Percentiles rank a stretch among this genome's conserved stretches.
phyloP scores from a whole-genome alignment of 495 filamentous ascomycete species.

The Daldinia vernicosa region DNA sequence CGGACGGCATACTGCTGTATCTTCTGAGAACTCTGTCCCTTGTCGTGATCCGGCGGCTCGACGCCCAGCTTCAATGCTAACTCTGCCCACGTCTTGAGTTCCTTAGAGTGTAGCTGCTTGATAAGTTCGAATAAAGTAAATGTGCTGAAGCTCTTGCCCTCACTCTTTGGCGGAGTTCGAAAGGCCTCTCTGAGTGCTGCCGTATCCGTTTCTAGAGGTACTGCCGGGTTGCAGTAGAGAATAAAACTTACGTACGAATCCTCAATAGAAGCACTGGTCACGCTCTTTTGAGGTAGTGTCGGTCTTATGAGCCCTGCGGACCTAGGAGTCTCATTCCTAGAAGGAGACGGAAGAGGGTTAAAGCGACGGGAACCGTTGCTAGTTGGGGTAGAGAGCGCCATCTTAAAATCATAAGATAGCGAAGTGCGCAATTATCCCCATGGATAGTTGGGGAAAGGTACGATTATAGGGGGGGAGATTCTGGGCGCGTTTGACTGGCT shows the following conservation, averaged over 20 bases:
- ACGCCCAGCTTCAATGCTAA: conserved; percentile 89
- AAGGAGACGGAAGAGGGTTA: conserved; percentile 43
- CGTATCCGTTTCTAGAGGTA: conserved; percentile 75
- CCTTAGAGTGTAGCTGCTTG: conserved; percentile 79
- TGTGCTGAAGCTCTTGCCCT: conserved; percentile 90
- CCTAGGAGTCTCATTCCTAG: conserved; percentile 43
- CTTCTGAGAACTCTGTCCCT: conserved; percentile 94
- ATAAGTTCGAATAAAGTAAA: conserved; percentile 86
- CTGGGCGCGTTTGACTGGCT: conserved; percentile 6
- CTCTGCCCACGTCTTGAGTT: conserved; percentile 97
- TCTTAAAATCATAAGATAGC: conserved; percentile 44
- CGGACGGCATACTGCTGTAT: conserved; percentile 97
- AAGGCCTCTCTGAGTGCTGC: conserved; percentile 81
- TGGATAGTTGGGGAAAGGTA: conserved; percentile 24
- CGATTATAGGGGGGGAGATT: conserved; percentile 8
- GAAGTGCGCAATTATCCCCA: conserved; percentile 36
- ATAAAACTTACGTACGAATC: conserved; percentile 90
- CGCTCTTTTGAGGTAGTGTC: conserved; percentile 71
- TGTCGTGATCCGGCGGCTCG: conserved; percentile 82
- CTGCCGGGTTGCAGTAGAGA: conserved; percentile 87
- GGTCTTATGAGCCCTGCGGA: conserved; percentile 43
- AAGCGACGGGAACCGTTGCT: conserved; percentile 46
- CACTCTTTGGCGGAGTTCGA: conserved; percentile 85
- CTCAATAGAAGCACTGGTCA: conserved; percentile 79
- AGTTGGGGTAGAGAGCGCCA: conserved; percentile 46